These are phyloP conservation scores for Uronychia setigera DNA, from an alignment of 73 alveolate species.

Conservation along the genomic window DNA sequence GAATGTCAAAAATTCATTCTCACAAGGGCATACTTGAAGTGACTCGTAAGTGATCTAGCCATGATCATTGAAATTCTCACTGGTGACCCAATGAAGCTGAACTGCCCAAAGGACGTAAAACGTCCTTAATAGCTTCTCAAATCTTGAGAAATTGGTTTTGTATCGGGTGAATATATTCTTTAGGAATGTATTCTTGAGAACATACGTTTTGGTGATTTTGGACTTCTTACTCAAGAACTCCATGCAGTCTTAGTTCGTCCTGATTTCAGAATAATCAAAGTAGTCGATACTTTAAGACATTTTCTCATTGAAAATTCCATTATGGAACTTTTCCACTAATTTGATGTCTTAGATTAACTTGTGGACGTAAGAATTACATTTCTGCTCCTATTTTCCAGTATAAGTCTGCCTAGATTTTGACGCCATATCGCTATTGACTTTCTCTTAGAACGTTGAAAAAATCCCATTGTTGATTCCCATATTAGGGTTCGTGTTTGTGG, in stretches of 20 bases:
- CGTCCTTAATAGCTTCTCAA: not conserved
- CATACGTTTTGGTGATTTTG: not conserved
- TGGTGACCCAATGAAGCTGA: not conserved
- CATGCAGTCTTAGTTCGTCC: not conserved
- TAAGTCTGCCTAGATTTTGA: too few relatives aligned
- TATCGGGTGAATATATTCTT: not conserved
- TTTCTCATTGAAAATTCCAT: too few relatives aligned
- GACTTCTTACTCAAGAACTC: not conserved
- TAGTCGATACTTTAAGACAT: too few relatives aligned
- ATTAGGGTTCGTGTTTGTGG: too few relatives aligned
- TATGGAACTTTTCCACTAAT: too few relatives aligned
- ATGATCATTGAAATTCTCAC: not conserved
- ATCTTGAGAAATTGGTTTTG: not conserved
- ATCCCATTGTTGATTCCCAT: too few relatives aligned
- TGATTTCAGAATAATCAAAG: not conserved
- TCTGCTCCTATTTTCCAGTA: too few relatives aligned
- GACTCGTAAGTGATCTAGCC: not conserved
- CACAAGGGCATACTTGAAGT: not conserved
- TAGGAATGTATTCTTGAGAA: not conserved
- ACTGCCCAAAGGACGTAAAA: not conserved
- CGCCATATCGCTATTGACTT: too few relatives aligned
- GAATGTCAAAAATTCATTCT: not conserved
- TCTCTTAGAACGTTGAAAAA: too few relatives aligned
- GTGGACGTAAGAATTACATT: too few relatives aligned
- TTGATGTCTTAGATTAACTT: too few relatives aligned